phyloP scores from a whole-genome alignment of 116 monocot species.

The Phalaenopsis hybrid region DNA sequence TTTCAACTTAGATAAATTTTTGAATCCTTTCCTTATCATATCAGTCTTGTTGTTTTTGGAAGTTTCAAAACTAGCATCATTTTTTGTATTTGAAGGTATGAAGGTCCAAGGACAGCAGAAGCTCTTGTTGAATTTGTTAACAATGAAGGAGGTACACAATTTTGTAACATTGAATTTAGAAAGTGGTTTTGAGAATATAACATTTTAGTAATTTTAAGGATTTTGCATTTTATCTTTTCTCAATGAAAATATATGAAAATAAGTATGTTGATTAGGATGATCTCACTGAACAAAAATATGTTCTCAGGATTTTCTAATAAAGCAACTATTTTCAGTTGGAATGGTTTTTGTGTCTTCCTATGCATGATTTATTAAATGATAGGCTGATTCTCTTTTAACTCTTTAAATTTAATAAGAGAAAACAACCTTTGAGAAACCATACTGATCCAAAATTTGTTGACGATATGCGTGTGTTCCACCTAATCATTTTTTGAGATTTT shows the following conservation, averaged over 20 bases:
- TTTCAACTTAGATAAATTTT: not conserved
- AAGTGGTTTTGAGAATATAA: not conserved
- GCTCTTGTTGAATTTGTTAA: slow-evolving; percentile 42
- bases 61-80: slow-evolving; percentile 2
- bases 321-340: not conserved
- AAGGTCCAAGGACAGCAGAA: slow-evolving; percentile 38
- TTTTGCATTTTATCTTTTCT: not conserved
- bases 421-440: too few relatives aligned
- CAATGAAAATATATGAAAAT: not conserved
- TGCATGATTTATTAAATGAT: not conserved
- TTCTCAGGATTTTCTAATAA: not conserved
- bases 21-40: not conserved
- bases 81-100: slow-evolving; percentile 24
- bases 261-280: not conserved
- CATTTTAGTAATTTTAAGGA: not conserved
- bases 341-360: not conserved
- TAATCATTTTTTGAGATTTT: not conserved
- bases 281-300: not conserved
- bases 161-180: not conserved
- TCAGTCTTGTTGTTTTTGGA: not conserved
- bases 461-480: not conserved
- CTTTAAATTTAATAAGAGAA: too few relatives aligned
- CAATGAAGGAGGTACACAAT: slow-evolving; percentile 35
- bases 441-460: not conserved
- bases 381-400: not conserved